Evolutionary conservation across 192 early-diverging fungal species (phyloP).

Genomic region (Podila epicladia): DNA sequence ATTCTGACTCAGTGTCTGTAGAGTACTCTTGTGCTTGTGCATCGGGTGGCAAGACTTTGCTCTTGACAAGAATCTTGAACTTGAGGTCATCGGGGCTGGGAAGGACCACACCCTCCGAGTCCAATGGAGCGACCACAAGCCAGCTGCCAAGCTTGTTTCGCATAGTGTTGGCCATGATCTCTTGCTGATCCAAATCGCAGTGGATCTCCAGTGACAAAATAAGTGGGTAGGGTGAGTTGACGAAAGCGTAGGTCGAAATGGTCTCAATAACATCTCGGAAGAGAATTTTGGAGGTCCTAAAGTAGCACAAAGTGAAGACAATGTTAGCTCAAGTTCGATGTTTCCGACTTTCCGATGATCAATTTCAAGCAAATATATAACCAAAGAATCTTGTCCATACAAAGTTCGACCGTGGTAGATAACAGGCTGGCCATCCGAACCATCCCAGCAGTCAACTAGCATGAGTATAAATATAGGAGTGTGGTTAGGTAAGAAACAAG

Average conservation of each 20-base stretch:
- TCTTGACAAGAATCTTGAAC: conserved; percentile 81
- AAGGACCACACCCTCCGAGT: conserved; percentile 49
- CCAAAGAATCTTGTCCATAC: conserved; percentile 45
- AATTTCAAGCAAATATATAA: not conserved
- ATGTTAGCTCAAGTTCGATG: not conserved
- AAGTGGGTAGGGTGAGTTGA: conserved; percentile 81
- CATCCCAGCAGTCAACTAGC: conserved; percentile 93
- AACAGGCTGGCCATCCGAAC: conserved; percentile 76
- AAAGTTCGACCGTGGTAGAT: conserved; percentile 88
- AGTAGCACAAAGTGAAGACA: not conserved
- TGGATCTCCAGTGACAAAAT: conserved; percentile 88
- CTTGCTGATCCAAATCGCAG: conserved; percentile 80
- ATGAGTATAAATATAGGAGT: conserved; percentile 17
- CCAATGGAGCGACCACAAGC: conserved; percentile 63
- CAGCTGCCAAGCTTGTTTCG: conserved; percentile 71
- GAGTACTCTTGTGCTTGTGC: conserved; percentile 20
- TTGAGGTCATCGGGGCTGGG: conserved; percentile 80
- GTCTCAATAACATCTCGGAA: conserved; percentile 87
- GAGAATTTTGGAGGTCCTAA: conserved; percentile 77
- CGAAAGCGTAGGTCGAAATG: conserved; percentile 88
- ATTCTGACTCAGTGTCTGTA: conserved; percentile 55
- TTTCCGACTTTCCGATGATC: not conserved
- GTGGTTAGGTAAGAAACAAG: not conserved
- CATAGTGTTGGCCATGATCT: conserved; percentile 76
- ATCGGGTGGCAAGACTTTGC: conserved; percentile 51